phyloP scores from a whole-genome alignment of 1,284 basidiomycete species.

The Athelia sp. region DNA sequence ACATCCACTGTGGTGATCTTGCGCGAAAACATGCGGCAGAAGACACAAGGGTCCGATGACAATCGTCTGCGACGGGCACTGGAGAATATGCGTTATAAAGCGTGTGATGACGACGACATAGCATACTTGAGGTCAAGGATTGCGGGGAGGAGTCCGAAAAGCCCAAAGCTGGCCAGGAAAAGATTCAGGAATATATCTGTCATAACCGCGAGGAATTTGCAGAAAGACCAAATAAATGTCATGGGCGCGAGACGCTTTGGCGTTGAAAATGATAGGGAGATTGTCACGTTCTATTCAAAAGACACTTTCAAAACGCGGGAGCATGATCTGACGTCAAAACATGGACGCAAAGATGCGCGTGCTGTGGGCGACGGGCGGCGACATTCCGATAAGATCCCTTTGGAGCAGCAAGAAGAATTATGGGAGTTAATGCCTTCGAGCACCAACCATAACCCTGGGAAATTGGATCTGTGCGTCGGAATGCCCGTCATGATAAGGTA shows the following conservation, averaged over 20 bases:
- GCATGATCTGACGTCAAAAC: neutral
- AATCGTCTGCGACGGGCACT: slow-evolving; percentile 20
- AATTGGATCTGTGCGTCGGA: slow-evolving; percentile 28
- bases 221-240: slow-evolving; percentile 29
- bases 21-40: slow-evolving; percentile 32
- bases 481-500: slow-evolving; percentile 34
- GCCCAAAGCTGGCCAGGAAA: slow-evolving; percentile 10
- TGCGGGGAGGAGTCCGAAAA: neutral
- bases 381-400: slow-evolving; percentile 5
- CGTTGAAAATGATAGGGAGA: slow-evolving; percentile 17
- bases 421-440: slow-evolving; percentile 20
- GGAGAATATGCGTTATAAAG: slow-evolving; percentile 28
- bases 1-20: slow-evolving; percentile 30
- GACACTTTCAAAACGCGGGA: slow-evolving; percentile 9
- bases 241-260: slow-evolving; percentile 22
- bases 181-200: slow-evolving; percentile 25
- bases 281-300: slow-evolving; percentile 17
- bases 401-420: slow-evolving; percentile 13
- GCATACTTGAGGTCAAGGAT: slow-evolving; percentile 20
- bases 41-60: slow-evolving; percentile 16
- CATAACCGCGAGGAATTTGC: slow-evolving; percentile 25
- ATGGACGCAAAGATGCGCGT: neutral
- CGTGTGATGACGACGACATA: slow-evolving; percentile 28
- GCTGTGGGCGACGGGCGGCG: neutral
- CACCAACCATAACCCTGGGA: slow-evolving; percentile 21